Base-by-base conservation (phyloP, 2,329 filamentous ascomycete genomes). In the Sporothrix curviconia region DNA sequence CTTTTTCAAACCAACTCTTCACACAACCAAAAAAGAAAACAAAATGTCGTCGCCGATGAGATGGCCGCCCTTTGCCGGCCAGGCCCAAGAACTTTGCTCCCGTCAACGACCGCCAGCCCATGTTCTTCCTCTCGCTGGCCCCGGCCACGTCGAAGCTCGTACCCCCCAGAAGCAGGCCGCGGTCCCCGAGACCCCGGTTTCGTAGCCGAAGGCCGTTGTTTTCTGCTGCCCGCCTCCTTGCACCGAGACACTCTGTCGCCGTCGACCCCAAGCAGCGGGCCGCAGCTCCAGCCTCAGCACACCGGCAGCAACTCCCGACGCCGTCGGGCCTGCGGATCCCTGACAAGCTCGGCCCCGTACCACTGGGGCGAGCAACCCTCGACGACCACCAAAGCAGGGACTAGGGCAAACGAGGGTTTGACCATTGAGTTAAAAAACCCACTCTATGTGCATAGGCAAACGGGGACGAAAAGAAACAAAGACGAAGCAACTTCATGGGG, bases 311-410 rank as follows among this genome's bases (percentile, higher is more conserved):
- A 65, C 53, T 39, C n/a, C n/a, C 30, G 43, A 34, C 28, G 64
- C 66, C 66, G 57, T 61, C 64, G 37, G 64, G 65, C 57, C 68
- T 73, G 63, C 75, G 77, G 59, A 80, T 86, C 69, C 77, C 86
- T n/a, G n/a, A n/a, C 64, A 85, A 84, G 75, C 80, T 86, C 58
- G 80, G 80, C 24, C 82, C 82, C 34, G 82, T 85, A n/a, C 59
- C 81, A 85, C 76, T 84, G 76, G 70, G 83, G 83, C 63, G 81
- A 81, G 74, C 79, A 82, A n/a, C n/a, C 69, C 71, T 72, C 22
- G 80, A 75, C 61, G 79, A 78, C 56, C 73, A 81, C 73, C n/a
- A n/a, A 77, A 80, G 72, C 75, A 72, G 46, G n/a, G 82, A 85
- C 73, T 84, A 74, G 68, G 70, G n/a, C n/a, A n/a, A n/a, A 78